These are phyloP conservation scores for Calonectria multiphialidica DNA, from an alignment of 2,329 filamentous ascomycete genomes.

Conservation along the genomic window DNA sequence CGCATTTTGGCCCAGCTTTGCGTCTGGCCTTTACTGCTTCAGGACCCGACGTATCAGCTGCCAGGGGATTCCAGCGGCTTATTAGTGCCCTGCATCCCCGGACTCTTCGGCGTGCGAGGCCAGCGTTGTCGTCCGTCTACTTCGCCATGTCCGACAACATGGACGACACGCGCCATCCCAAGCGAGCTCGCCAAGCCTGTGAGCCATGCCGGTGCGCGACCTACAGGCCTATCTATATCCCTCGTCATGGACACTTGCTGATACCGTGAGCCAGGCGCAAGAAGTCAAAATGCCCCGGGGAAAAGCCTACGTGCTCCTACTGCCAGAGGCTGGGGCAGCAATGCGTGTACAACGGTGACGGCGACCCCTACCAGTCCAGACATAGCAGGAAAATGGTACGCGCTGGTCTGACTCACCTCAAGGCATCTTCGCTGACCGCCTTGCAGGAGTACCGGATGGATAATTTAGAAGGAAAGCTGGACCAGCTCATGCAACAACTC, in stretches of 20 bases:
- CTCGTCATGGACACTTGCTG: neutral
- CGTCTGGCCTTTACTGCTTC: neutral
- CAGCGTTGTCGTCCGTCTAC: neutral
- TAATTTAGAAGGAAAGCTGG: conserved; percentile 44
- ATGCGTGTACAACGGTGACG: conserved; percentile 13
- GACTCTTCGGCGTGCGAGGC: neutral
- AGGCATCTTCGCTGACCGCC: neutral
- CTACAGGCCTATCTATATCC: neutral
- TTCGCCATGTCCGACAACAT: neutral
- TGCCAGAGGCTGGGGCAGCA: conserved; percentile 33
- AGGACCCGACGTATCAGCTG: neutral
- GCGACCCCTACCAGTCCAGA: conserved; percentile 16
- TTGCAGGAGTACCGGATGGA: conserved; percentile 49
- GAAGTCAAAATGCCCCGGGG: conserved; percentile 39
- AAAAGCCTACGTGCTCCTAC: conserved; percentile 35
- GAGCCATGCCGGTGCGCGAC: conserved; percentile 1
- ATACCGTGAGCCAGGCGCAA: conserved; percentile 26
- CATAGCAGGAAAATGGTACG: conserved; percentile 34
- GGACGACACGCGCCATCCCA: neutral
- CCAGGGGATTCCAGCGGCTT: neutral
- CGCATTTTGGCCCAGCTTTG: neutral
- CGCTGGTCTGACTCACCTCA: neutral
- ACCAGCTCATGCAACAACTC: conserved; percentile 36
- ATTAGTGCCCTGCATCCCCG: neutral
- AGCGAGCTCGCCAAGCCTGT: neutral